Conservation (phyloP, 371 early-diverging fungal genomes). For the Rhizopus microsporus region DNA sequence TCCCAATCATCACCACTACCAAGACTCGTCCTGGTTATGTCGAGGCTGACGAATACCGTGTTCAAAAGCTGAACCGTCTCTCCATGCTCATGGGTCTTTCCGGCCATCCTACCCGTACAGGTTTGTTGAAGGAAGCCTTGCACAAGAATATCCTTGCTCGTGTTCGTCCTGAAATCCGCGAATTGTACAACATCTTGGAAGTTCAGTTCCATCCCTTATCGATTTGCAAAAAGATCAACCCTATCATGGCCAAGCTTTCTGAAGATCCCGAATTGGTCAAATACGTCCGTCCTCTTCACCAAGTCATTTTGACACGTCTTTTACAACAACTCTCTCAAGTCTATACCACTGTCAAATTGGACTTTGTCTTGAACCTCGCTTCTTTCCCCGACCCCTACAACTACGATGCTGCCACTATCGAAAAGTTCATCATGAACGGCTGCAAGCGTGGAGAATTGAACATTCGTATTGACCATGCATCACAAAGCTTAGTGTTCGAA, state of each 20-base stretch:
- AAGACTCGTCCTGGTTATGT: constrained; percentile 69
- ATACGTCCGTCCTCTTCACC: constrained; percentile 92
- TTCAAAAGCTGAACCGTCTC: constrained; percentile 79
- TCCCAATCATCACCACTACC: constrained; percentile 84
- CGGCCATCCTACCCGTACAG: constrained; percentile 86
- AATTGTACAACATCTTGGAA: constrained; percentile 93
- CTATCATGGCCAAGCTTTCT: constrained; percentile 74
- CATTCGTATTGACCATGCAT: constrained; percentile 92
- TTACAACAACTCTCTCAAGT: constrained; percentile 96
- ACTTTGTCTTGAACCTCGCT: constrained; percentile 86
- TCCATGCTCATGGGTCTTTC: constrained; percentile 85
- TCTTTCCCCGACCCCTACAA: constrained; percentile 86
- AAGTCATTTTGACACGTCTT: constrained; percentile 92
- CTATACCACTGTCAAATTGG: constrained; percentile 94
- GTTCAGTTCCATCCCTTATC: constrained; percentile 97
- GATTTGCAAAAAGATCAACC: constrained; percentile 94
- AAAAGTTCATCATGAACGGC: constrained; percentile 97
- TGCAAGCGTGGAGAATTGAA: constrained; percentile 94
- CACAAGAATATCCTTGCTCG: constrained; percentile 83
- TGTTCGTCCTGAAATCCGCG: constrained; percentile 88
- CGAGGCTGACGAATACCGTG: constrained; percentile 85
- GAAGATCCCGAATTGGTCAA: constrained; percentile 75
- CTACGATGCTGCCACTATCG: constrained; percentile 86
- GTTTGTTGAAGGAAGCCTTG: constrained; percentile 87
- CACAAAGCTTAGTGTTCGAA: constrained; percentile 90